Conservation (phyloP, 805 yeast genomes). For the Candida germanica region DNA sequence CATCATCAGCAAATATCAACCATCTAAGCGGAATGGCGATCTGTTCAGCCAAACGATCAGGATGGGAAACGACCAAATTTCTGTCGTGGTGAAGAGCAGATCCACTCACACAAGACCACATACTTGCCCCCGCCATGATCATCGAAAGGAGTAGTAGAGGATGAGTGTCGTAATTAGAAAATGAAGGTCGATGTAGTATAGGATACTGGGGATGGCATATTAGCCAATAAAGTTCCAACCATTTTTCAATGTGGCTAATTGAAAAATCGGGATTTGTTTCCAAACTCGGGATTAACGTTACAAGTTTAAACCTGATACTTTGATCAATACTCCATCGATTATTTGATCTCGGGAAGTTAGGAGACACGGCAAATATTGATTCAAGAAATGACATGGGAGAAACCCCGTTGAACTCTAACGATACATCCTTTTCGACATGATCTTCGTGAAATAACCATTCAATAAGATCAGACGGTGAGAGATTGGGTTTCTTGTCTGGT, state of each 20-base stretch:
- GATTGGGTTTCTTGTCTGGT: neutral
- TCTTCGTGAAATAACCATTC: constrained; percentile 30
- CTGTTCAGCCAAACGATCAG: constrained; percentile 38
- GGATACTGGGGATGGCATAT: constrained; percentile 57
- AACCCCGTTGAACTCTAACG: constrained; percentile 12
- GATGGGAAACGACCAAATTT: constrained; percentile 1
- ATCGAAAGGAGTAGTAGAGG: constrained; percentile 51
- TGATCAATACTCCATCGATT: constrained; percentile 16
- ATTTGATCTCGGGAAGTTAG: constrained; percentile 18
- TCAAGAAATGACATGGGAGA: constrained; percentile 19
- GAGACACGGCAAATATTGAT: constrained; percentile 17
- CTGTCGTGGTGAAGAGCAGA: constrained; percentile 15
- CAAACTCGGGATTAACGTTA: constrained; percentile 16
- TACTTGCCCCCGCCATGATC: constrained; percentile 54
- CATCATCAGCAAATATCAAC: constrained; percentile 61
- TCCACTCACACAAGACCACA: constrained; percentile 7
- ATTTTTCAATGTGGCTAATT: constrained; percentile 15
- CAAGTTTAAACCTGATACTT: constrained; percentile 10
- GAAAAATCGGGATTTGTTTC: constrained; percentile 16
- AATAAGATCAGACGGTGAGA: constrained; percentile 28
- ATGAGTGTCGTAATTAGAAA: constrained; percentile 44
- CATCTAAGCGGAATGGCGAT: constrained; percentile 63
- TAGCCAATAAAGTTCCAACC: constrained; percentile 47
- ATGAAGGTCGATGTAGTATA: constrained; percentile 57
- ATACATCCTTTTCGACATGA: constrained; percentile 2